phyloP scores from a whole-genome alignment of 2,329 filamentous ascomycete genomes.

The Ceratocystis variospora region DNA sequence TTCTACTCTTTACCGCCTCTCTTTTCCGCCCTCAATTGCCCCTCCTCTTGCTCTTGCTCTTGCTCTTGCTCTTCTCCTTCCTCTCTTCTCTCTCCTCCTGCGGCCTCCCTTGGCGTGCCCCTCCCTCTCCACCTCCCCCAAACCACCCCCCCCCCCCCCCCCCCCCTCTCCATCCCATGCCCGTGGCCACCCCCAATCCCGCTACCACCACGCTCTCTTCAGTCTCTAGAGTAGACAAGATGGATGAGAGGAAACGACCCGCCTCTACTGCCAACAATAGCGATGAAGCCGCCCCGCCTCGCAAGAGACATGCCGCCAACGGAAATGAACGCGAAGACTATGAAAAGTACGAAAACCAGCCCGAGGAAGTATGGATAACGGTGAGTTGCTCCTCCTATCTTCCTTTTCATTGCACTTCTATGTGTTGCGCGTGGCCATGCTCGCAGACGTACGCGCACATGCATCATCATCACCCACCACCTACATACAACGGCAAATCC shows the following conservation, averaged over 20 bases:
- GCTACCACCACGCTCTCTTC: slow-evolving; percentile 56
- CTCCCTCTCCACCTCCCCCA: too few relatives aligned
- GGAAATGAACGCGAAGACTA: slow-evolving; percentile 48
- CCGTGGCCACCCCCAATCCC: slow-evolving; percentile 63
- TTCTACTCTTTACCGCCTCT: too few relatives aligned
- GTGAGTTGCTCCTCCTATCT: slow-evolving; percentile 34
- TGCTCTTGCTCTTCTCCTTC: not conserved
- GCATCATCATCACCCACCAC: not conserved
- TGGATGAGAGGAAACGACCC: slow-evolving; percentile 99
- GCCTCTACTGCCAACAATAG: slow-evolving; percentile 52
- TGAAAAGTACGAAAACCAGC: slow-evolving; percentile 39
- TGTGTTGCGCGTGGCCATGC: too few relatives aligned
- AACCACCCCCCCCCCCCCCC: too few relatives aligned
- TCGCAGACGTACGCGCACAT: too few relatives aligned
- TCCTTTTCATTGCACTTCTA: not conserved
- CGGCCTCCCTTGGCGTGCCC: too few relatives aligned
- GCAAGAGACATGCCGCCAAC: slow-evolving; percentile 85
- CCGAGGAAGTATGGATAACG: slow-evolving; percentile 50
- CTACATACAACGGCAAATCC: not conserved
- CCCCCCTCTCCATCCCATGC: slow-evolving; percentile 58
- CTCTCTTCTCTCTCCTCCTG: slow-evolving; percentile 13
- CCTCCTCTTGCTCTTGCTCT: not conserved
- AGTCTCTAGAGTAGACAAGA: slow-evolving; percentile 54
- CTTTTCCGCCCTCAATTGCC: not conserved
- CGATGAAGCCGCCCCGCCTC: slow-evolving; percentile 75